phyloP scores from a whole-genome alignment of 306 rosid species.

The Gleditsia sinensis region DNA sequence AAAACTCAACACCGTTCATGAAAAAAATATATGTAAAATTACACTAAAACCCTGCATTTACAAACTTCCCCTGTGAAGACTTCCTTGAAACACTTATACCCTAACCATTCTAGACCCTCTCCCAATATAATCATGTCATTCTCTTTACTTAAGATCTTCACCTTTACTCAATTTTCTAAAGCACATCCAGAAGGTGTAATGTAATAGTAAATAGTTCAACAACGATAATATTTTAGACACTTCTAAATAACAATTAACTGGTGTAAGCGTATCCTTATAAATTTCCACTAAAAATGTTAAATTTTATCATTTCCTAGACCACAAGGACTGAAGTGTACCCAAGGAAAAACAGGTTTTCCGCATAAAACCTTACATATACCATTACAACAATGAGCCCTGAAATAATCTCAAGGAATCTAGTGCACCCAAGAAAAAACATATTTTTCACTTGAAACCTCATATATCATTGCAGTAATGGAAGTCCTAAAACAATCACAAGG shows the following conservation, averaged over 20 bases:
- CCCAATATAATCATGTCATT: constrained; percentile 4
- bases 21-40: not conserved
- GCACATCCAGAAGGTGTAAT: not conserved
- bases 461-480: constrained; percentile 26
- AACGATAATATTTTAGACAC: not conserved
- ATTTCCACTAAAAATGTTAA: not conserved
- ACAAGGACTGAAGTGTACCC: not conserved
- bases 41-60: not conserved
- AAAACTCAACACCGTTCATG: not conserved
- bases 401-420: constrained; percentile 21
- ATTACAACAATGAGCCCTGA: constrained; percentile 14
- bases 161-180: constrained; percentile 9
- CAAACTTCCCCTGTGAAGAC: not conserved
- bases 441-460: constrained; percentile 17
- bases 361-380: constrained; percentile 25
- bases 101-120: constrained; percentile 5
- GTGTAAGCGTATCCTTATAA: not conserved
- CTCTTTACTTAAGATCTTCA: not conserved
- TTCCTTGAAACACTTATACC: not conserved
- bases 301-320: not conserved
- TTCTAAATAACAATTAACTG: constrained; percentile 8
- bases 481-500: constrained; percentile 8
- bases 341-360: not conserved
- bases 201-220: not conserved
- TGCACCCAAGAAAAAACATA: not conserved